Base-by-base conservation (phyloP, 306 rosid genomes). In the Alnus glutinosa region DNA sequence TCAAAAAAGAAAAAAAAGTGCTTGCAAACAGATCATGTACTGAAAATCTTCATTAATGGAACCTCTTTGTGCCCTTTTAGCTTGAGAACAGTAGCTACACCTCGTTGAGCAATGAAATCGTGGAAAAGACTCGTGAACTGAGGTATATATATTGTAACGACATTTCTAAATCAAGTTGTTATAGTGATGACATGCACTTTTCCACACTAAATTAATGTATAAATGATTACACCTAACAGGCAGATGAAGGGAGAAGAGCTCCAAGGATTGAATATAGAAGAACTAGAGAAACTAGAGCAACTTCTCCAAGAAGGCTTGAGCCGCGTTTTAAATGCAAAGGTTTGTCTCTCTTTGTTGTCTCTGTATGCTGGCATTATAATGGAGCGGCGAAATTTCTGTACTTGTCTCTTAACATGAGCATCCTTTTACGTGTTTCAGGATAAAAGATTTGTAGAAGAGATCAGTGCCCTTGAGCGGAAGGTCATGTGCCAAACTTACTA, bases 191-290 rank as follows among this genome's bases (percentile, higher is more conserved):
- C 47, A 36, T 15, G 70, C 19, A 36, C 28, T 19, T 15, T 66
- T 7, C 49, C 47, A 66, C 47, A 66, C 49, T 16, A 42, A 42
- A 44, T 67, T 67, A n/a, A 67, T 67, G 72, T 18, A 19, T 4
- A 37, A 67, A 67, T 67, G 46, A 15, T 67, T 13, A 34, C 30
- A 67, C 13, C 72, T 59, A 63, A 63, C 75, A 85, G 88, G 76
- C 55, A 44, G 48, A 47, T 85, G 67, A 81, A 49, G 68, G 88
- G 88, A 47, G 88, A 85, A 36, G 85, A 85, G 32, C 81, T 81
- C 52, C 76, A 75, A 44, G 81, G 66, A 47, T 52, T 85, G 36
- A 70, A 72, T 52, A 19, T 78, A 2, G 76, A 81, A 14, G 85
- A 85, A 1, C 69, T 85, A 30, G 51, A 52, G 50, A 14, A 59